Base-by-base conservation (phyloP, 768 basidiomycete genomes). In the Calocybe gangraenosa region DNA sequence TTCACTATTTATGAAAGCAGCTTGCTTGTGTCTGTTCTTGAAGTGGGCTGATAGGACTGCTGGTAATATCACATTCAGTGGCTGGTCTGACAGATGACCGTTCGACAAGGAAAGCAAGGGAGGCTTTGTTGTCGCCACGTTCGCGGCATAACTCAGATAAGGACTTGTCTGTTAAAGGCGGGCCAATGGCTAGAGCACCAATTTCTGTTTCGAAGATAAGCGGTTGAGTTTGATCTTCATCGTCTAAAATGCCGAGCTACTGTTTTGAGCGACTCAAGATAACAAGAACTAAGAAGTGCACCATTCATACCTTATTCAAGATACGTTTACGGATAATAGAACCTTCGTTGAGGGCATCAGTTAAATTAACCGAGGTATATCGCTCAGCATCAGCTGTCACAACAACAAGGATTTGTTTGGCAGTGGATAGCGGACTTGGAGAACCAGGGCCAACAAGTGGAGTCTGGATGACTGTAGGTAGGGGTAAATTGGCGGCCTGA, bases 191-290 rank as follows among this genome's bases (percentile, higher is more conserved):
- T 7, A 54, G 44, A 15, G 52, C 50, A 18, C 55, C 55, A 31
- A 57, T 54, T 38, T 57, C 52, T 5, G 55, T 52, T 40, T 57
- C 55, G 19, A 47, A 57, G 19, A 57, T 52, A n/a, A 54, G 50
- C 7, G 52, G 40, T 11, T 41, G 41, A 11, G 38, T 39, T 39
- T 52, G 50, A 2, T 57, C 53, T 36, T 49, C 48, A 7, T 15
- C 25, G 21, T 49, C 48, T 39, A 40, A 41, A 17, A 57, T 50
- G 28, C 55, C 45, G 7, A 57, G 52, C 55, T 57, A 33, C 13
- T 13, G 28, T 11, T 37, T 15, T 6, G 20, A 10, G 21, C 18
- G 25, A 18, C 11, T 19, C 37, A 36, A 21, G 17, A 2, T 21
- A 18, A 33, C 7, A 7, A 44, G n/a, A 42, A 22, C 15, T 39